phyloP scores from a whole-genome alignment of 2,329 filamentous ascomycete genomes.

The Aquanectria penicillioides region DNA sequence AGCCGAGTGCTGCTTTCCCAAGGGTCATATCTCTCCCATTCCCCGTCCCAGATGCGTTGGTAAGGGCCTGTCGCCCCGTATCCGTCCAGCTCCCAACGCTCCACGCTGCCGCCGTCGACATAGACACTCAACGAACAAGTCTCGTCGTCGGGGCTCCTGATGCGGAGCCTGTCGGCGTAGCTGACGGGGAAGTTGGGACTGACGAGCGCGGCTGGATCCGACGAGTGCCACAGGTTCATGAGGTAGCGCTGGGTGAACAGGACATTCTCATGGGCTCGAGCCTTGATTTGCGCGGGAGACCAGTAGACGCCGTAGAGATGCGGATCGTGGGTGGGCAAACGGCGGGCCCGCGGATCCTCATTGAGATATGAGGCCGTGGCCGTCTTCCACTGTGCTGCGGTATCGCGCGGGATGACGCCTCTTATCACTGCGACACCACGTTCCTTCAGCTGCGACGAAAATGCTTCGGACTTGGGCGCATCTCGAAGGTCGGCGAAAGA shows the following conservation, averaged over 20 bases:
- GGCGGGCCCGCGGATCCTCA: conserved; percentile 54
- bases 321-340: conserved; percentile 44
- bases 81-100: conserved; percentile 73
- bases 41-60: conserved; percentile 70
- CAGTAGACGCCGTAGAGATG: conserved; percentile 52
- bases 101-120: conserved; percentile 71
- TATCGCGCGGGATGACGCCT: conserved; percentile 43
- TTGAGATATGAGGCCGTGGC: conserved; percentile 63
- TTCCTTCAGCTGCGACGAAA: conserved; percentile 41
- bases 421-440: conserved; percentile 47
- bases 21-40: conserved; percentile 80
- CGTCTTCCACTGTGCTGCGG: conserved; percentile 57
- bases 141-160: conserved; percentile 60
- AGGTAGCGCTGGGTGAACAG: conserved; percentile 58
- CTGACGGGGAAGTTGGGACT: conserved; percentile 58
- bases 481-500: conserved; percentile 51
- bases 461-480: conserved; percentile 35
- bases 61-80: conserved; percentile 71
- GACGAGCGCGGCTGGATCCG: conserved; percentile 56
- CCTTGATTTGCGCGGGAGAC: conserved; percentile 52
- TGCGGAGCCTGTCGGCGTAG: conserved; percentile 70
- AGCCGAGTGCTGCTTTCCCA: conserved; percentile 77
- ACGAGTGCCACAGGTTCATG: conserved; percentile 47
- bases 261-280: conserved; percentile 51
- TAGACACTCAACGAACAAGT: conserved; percentile 67